phyloP scores from a whole-genome alignment of 1,284 basidiomycete genomes.

The Wolfiporia cocos region DNA sequence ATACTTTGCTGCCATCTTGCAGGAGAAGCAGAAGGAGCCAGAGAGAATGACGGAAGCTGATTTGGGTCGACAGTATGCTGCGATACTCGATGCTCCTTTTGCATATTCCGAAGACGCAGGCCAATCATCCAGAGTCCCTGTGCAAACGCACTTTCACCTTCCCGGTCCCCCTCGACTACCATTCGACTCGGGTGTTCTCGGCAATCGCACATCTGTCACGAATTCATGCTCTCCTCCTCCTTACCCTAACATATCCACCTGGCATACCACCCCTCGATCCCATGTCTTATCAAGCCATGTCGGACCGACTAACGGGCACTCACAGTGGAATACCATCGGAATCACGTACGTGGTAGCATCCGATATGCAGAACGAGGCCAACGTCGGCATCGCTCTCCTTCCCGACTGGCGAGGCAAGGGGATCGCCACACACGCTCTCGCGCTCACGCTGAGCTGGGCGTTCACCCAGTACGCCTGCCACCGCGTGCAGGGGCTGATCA shows the following conservation, averaged over 20 bases:
- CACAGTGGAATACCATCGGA: too few species aligned
- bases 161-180: too few species aligned
- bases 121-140: too few species aligned
- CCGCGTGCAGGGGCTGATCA: conserved; percentile 31
- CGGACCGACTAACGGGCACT: too few species aligned
- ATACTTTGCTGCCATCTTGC: conserved; percentile 4
- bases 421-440: conserved; percentile 38
- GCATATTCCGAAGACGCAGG: too few species aligned
- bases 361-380: conserved; percentile 35
- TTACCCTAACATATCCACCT: too few species aligned
- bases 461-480: conserved; percentile 45
- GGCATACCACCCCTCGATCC: too few species aligned
- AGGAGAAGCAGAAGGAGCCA: neutral
- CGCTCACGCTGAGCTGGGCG: conserved; percentile 35
- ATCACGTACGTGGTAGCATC: conserved; percentile 36
- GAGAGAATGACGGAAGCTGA: neutral
- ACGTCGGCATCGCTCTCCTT: conserved; percentile 43
- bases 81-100: neutral
- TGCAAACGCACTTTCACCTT: too few species aligned
- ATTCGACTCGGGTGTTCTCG: too few species aligned
- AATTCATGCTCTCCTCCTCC: too few species aligned
- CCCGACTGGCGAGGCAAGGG: conserved; percentile 31
- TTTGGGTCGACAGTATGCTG: neutral
- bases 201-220: too few species aligned
- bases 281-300: too few species aligned